Percentiles rank a stretch among this genome's conserved stretches.
phyloP scores from a whole-genome alignment of 2,329 filamentous ascomycete genomes.

The Pyrenophora teres region DNA sequence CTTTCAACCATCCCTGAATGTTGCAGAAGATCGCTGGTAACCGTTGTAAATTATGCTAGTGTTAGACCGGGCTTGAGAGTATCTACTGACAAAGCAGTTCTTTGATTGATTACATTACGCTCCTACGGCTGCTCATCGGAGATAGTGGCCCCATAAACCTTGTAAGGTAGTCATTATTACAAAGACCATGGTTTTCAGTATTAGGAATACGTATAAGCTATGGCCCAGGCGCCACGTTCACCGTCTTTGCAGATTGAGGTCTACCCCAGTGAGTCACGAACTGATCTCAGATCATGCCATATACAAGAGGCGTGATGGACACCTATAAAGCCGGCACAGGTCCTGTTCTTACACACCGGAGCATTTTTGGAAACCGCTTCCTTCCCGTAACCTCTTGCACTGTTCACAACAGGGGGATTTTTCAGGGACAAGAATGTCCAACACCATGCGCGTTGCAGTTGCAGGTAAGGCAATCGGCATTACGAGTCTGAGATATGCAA shows the following conservation, averaged over 20 bases:
- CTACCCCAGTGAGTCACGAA: constrained; percentile 39
- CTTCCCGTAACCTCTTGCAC: not conserved
- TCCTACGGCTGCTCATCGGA: constrained; percentile 25
- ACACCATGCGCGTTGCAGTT: constrained; percentile 65
- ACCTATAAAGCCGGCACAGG: no score
- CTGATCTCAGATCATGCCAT: constrained; percentile 19
- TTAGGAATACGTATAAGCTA: constrained; percentile 11
- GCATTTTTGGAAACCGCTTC: constrained; percentile 4
- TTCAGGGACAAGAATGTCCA: constrained; percentile 20
- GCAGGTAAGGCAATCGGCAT: constrained; percentile 40
- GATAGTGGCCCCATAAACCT: constrained; percentile 7
- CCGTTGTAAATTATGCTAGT: constrained; percentile 11
- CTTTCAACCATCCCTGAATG: constrained; percentile 20
- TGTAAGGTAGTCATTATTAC: constrained; percentile 10
- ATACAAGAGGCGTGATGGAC: constrained; percentile 12
- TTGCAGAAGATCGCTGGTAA: constrained; percentile 31
- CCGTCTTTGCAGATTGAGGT: constrained; percentile 22
- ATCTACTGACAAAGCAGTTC: constrained; percentile 4
- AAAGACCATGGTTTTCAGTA: not conserved
- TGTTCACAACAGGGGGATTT: not conserved
- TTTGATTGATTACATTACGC: constrained; percentile 15
- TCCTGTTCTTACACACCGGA: not conserved
- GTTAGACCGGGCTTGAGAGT: constrained; percentile 14
- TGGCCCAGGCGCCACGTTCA: constrained; percentile 23
- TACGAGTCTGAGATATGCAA: not conserved